Evolutionary conservation across 2,329 filamentous ascomycete species (phyloP).

Genomic region (Microdochium bolleyi): DNA sequence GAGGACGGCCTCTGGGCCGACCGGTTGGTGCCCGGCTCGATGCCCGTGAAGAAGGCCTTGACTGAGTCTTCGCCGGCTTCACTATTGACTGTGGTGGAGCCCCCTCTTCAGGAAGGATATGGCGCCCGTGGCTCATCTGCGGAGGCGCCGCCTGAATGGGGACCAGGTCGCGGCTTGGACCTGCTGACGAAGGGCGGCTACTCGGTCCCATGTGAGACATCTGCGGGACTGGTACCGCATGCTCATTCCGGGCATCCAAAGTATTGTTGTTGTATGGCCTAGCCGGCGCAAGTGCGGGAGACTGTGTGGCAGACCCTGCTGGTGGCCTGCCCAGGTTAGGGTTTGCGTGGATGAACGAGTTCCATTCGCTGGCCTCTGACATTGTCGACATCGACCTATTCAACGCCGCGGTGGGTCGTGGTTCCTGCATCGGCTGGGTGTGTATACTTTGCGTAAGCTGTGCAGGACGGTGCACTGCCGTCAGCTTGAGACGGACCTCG

Average conservation of each 20-base stretch:
- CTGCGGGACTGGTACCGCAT: slow-evolving; percentile 22
- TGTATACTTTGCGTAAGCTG: background rate
- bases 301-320: slow-evolving; percentile 18
- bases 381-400: slow-evolving; percentile 29
- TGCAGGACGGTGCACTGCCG: slow-evolving; percentile 58
- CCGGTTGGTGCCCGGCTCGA: slow-evolving; percentile 46
- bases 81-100: slow-evolving; percentile 15
- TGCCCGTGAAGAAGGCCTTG: slow-evolving; percentile 52
- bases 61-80: slow-evolving; percentile 30
- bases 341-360: slow-evolving; percentile 66
- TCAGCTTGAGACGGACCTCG: slow-evolving; percentile 85
- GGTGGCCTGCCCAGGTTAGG: slow-evolving; percentile 37
- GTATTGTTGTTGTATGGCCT: background rate
- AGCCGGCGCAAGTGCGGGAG: slow-evolving; percentile 20
- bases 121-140: slow-evolving; percentile 11
- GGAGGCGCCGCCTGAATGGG: background rate
- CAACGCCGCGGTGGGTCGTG: slow-evolving; percentile 12
- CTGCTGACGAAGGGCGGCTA: slow-evolving; percentile 15
- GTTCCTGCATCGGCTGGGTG: slow-evolving; percentile 12
- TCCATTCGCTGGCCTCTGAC: slow-evolving; percentile 69
- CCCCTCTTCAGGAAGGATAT: slow-evolving; percentile 3
- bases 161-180: background rate
- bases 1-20: slow-evolving; percentile 46
- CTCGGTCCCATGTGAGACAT: background rate
- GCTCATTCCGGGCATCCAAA: slow-evolving; percentile 10